A percentile compares a stretch with the other conserved stretches of the same genome.
phyloP scores from a whole-genome alignment of 2,329 filamentous ascomycete genomes.

The Cladophialophora chaetospira region DNA sequence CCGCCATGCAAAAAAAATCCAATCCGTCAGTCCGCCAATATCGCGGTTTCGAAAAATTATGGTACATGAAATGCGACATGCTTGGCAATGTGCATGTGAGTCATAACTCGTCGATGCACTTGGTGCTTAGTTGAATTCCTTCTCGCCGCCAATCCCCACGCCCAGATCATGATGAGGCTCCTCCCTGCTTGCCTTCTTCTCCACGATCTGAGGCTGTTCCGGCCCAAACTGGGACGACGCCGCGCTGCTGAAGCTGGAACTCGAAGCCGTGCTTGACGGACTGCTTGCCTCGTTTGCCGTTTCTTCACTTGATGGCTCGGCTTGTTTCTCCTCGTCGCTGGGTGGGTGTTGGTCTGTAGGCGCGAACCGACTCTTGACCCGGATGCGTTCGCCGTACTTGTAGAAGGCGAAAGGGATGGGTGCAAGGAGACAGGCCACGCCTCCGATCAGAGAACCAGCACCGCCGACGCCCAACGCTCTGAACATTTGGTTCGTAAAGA shows the following conservation, averaged over 20 bases:
- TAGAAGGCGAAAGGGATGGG: slow-evolving; percentile 50
- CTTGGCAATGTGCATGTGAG: no score
- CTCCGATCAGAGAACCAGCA: slow-evolving; percentile 50
- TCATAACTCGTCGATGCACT: not conserved
- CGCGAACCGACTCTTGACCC: slow-evolving; percentile 53
- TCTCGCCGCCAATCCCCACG: not conserved
- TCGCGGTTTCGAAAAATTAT: no score
- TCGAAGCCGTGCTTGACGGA: slow-evolving; percentile 9
- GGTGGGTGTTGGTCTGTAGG: slow-evolving; percentile 24
- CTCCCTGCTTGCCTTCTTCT: not conserved
- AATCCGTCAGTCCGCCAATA: no score
- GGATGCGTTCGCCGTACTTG: slow-evolving; percentile 45
- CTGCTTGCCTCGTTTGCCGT: not conserved
- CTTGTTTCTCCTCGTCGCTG: slow-evolving; percentile 25
- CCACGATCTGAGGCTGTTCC: not conserved
- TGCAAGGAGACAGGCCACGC: slow-evolving; percentile 48
- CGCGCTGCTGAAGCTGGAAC: not conserved
- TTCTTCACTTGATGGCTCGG: not conserved
- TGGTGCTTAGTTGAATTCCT: not conserved
- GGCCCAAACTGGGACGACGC: not conserved
- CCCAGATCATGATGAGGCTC: not conserved
- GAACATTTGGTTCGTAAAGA: slow-evolving; percentile 53
- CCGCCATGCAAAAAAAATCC: no score
- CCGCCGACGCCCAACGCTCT: slow-evolving; percentile 49
- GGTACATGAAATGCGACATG: no score